Evolutionary conservation across 345 rosid species (phyloP).

Genomic region (Lumnitzera littorea): DNA sequence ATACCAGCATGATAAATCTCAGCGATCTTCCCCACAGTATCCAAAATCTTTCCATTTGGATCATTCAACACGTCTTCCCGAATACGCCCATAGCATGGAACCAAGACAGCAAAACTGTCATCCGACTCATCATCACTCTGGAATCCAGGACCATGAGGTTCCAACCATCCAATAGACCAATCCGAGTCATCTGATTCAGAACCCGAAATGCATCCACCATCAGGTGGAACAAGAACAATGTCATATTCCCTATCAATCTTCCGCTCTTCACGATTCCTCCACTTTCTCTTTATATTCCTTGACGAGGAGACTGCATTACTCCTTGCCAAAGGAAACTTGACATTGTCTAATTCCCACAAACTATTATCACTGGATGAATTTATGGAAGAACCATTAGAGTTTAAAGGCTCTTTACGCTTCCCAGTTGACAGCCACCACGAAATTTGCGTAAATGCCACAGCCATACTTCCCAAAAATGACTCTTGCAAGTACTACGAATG

Average conservation of each 20-base stretch:
- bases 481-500: neutral
- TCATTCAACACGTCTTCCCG: conserved; percentile 25
- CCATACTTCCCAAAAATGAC: conserved; percentile 27
- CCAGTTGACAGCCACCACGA: conserved; percentile 68
- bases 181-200: conserved; percentile 70
- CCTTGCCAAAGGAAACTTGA: conserved; percentile 48
- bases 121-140: conserved; percentile 51
- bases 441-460: conserved; percentile 44
- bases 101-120: conserved; percentile 64
- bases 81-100: conserved; percentile 50
- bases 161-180: conserved; percentile 76
- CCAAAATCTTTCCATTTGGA: conserved; percentile 23
- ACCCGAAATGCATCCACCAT: conserved; percentile 68
- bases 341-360: conserved; percentile 40
- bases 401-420: conserved; percentile 41
- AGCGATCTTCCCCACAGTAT: conserved; percentile 33
- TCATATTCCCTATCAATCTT: conserved; percentile 64
- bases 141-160: conserved; percentile 70
- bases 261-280: conserved; percentile 64
- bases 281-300: conserved; percentile 49
- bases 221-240: conserved; percentile 68
- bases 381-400: conserved; percentile 31
- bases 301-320: conserved; percentile 37
- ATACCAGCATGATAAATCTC: conserved; percentile 42
- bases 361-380: conserved; percentile 30